Evolutionary conservation across 2,329 filamentous ascomycete genomes (phyloP), one percentile per base, ranked within the genome.

Genomic region (Paecilomyces dactylethromorphus): DNA sequence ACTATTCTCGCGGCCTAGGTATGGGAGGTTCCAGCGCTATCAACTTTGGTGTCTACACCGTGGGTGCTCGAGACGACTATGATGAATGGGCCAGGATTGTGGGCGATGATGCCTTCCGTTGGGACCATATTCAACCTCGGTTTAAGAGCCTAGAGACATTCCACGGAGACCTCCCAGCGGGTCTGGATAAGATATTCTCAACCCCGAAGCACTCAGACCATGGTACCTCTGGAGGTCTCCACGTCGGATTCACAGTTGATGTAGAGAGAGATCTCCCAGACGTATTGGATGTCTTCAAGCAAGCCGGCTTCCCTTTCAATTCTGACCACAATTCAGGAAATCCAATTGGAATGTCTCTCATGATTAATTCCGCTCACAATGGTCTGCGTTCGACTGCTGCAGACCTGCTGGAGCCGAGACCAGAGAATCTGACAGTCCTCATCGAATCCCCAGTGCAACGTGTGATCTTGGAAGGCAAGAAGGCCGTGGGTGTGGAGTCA

Each of bases 21-120:
- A 69, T 85, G 0, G 82, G 82, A 1, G 82, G 82, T 1, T 78
- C 76, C 3, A 80, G 74, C 56, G 79, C 80, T 7, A 81, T 84
- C 63, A 85, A 85, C 65, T 84, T 84, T 58, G 77, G 78, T 15
- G 78, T 81, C 13, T 87, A 77, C 67, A 81, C 77, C 2, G 63
- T 81, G 26, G 86, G 87, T 2, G 78, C 83, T 1, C 73, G 75
- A 1, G 83, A 84, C 56, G 86, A 89, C 62, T 88, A 84, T 60
- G 79, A 88, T 29, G 78, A 83, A 56, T 87, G 85, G 84, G 84
- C 84, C 0, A 71, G 76, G 0, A 61, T 81, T 1, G 80, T 84
- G 0, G 83, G 72, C 0, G 85, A 89, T 62, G 78, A 84, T 3
- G 67, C 72, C 0, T 89, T 81, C 68, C 62, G 65, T 2, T 89